Conservation (phyloP, 768 basidiomycete genomes). For the Russula virescens region DNA sequence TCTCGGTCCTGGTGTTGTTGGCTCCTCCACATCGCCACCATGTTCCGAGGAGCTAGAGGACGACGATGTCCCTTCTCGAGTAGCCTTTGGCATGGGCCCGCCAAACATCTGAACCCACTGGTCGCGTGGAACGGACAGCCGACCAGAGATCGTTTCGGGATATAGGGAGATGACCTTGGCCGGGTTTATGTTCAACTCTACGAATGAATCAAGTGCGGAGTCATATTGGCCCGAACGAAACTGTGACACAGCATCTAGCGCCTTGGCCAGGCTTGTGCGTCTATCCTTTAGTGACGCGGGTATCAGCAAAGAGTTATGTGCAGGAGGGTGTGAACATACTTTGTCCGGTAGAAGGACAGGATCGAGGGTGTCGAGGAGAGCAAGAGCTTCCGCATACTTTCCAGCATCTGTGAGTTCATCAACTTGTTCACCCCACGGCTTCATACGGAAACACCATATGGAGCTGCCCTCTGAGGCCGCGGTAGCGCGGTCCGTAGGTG, state of each 20-base stretch:
- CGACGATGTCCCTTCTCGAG: conserved; percentile 27
- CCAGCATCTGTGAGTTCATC: conserved; percentile 73
- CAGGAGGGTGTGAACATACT: conserved; percentile 32
- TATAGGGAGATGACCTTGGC: conserved; percentile 91
- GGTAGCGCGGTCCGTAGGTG: conserved; percentile 65
- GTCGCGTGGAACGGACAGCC: conserved; percentile 60
- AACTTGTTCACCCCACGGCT: conserved; percentile 72
- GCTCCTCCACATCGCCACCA: conserved; percentile 12
- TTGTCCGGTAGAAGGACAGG: conserved; percentile 55
- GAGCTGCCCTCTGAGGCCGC: conserved; percentile 66
- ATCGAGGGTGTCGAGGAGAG: conserved; percentile 68
- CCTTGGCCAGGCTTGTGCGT: conserved; percentile 54
- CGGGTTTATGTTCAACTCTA: conserved; percentile 85
- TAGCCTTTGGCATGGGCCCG: conserved; percentile 43
- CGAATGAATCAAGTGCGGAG: conserved; percentile 78
- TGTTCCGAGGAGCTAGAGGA: conserved; percentile 14
- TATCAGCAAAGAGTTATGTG: not conserved
- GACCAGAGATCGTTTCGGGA: conserved; percentile 73
- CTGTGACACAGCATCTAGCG: conserved; percentile 72
- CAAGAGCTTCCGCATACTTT: conserved; percentile 72
- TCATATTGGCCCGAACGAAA: conserved; percentile 68
- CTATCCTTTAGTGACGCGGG: conserved; percentile 39
- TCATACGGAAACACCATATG: conserved; percentile 72
- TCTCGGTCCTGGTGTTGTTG: conserved; percentile 1
- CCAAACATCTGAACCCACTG: conserved; percentile 82